These are phyloP conservation scores for Citrus australasica DNA, from an alignment of 345 rosid species.

Conservation along the genomic window DNA sequence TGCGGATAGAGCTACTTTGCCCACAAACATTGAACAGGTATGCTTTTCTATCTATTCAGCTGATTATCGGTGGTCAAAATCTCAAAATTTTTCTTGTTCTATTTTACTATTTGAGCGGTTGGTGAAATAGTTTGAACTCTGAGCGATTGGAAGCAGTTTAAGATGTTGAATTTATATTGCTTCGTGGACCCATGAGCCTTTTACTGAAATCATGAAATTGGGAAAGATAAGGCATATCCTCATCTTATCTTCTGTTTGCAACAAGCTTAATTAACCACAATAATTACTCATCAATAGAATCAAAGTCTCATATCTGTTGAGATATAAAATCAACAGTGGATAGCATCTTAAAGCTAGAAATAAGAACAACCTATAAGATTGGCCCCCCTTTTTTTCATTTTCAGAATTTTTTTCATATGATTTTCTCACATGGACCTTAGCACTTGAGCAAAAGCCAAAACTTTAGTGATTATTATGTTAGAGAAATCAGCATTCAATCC, in stretches of 20 bases:
- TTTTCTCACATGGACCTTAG: not conserved
- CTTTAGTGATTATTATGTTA: not conserved
- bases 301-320: not conserved
- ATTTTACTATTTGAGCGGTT: not conserved
- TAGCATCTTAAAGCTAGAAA: not conserved
- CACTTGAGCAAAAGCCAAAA: not conserved
- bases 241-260: not conserved
- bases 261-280: not conserved
- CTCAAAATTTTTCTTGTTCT: not conserved
- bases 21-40: constrained; percentile 72
- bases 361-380: not conserved
- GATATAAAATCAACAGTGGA: not conserved
- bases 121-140: not conserved
- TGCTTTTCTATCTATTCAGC: constrained; percentile 7
- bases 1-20: constrained; percentile 58
- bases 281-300: not conserved
- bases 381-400: not conserved
- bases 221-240: not conserved
- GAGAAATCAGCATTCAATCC: not conserved
- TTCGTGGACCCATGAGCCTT: not conserved
- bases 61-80: not conserved
- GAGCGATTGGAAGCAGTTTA: not conserved
- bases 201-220: not conserved
- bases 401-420: not conserved
- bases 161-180: not conserved